Conservation (phyloP, 2,329 filamentous ascomycete genomes). For the Trichophaea hybrida region DNA sequence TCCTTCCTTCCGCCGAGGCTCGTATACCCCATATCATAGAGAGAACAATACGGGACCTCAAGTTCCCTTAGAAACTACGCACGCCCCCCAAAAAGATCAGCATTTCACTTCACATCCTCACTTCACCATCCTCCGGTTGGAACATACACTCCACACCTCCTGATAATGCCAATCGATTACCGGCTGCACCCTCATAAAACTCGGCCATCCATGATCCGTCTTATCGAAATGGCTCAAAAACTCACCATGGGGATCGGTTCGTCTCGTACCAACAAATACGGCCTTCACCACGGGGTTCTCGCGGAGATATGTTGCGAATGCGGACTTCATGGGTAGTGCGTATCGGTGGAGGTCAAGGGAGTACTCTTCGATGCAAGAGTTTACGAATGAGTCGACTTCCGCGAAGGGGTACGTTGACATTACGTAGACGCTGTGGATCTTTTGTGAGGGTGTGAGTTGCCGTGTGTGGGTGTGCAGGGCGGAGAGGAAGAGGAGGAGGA, state of each 20-base stretch:
- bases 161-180: slow-evolving; percentile 96
- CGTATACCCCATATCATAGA: slow-evolving; percentile 85
- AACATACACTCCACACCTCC: slow-evolving; percentile 80
- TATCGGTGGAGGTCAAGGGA: slow-evolving; percentile 63
- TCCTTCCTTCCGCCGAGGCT: slow-evolving; percentile 81
- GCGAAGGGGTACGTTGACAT: slow-evolving; percentile 69
- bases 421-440: slow-evolving; percentile 78
- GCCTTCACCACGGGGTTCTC: slow-evolving; percentile 53
- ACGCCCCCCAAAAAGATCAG: slow-evolving; percentile 14
- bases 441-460: slow-evolving; percentile 15
- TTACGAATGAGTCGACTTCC: slow-evolving; percentile 75
- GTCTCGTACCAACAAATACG: slow-evolving; percentile 73
- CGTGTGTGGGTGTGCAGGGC: slow-evolving; percentile 33
- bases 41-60: slow-evolving; percentile 63
- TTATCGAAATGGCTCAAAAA: slow-evolving; percentile 66
- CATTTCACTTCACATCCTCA: slow-evolving; percentile 8
- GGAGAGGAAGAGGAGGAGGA: slow-evolving; percentile 73
- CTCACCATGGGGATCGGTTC: slow-evolving; percentile 83
- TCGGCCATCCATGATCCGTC: slow-evolving; percentile 81
- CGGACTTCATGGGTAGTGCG: slow-evolving; percentile 62
- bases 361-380: slow-evolving; percentile 49
- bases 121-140: slow-evolving; percentile 7
- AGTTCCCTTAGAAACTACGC: slow-evolving; percentile 62
- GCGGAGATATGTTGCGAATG: slow-evolving; percentile 60
- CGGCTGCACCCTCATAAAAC: slow-evolving; percentile 84